Evolutionary conservation across 1,284 basidiomycete species (phyloP), one percentile per base, ranked within the genome.

Genomic region (Cutaneotrichosporon cutaneum): DNA sequence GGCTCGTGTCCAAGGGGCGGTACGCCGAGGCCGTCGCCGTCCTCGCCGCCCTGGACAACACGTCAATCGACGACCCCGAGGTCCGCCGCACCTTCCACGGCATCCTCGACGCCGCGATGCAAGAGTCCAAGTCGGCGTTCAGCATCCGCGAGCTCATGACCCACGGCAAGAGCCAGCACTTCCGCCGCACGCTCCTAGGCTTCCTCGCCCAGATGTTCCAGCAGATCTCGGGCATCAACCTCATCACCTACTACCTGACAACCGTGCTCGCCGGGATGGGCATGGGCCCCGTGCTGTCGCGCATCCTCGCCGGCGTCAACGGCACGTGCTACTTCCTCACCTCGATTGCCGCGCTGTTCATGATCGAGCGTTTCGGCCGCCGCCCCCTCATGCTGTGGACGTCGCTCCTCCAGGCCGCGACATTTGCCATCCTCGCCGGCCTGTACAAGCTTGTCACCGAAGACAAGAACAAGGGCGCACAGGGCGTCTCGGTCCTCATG

Each of bases 171-270:
- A 70, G 71, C 26, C 81, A 82, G 68, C 76, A 82, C 70, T 73
- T 82, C 60, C 71, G 80, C 50, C 74, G 82, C 18, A 80, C 80
- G 2, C 54, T 80, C 35, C 70, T 82, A 50, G 80, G 77, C 35
- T 67, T 77, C 26, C 68, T 68, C 4, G 70, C 73, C 10, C 81
- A 81, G 60, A 71, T 73, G 56, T 80, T 81, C 73, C 80, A 81
- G 64, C 81, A 82, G 66, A 78, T 81, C 42, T 75, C 75, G 30
- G 63, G 66, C 32, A 50, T 52, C 58, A 76, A 70, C 59, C 57
- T 76, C 26, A 73, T 54, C 39, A 59, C 50, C 21, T 59, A 59
- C 51, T 45, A 45, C 60, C 63, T 76, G 10, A 73, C 68, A 4
- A 69, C 69, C 13, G 73, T 79, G 58, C 66, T 80, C 58, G 51